Evolutionary conservation across 1,284 basidiomycete species (phyloP).

Genomic region (Trametes pubescens): DNA sequence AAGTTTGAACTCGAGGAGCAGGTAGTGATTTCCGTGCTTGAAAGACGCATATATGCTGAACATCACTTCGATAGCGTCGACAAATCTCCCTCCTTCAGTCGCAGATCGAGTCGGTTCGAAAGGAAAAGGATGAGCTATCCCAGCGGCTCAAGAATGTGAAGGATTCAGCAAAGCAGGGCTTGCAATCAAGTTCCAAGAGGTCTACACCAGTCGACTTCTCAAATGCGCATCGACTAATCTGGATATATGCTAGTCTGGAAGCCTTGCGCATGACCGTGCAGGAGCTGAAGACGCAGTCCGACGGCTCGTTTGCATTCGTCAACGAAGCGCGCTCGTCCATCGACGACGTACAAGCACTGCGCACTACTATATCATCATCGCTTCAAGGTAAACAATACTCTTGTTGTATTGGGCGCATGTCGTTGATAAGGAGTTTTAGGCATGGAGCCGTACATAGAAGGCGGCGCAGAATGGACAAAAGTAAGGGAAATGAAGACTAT

Average conservation of each 20-base stretch:
- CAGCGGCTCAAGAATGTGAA: constrained; percentile 40
- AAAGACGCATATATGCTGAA: constrained; percentile 18
- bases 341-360: constrained; percentile 40
- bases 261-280: constrained; percentile 32
- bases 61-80: constrained; percentile 33
- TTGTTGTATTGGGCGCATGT: too few relatives aligned
- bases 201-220: constrained; percentile 6
- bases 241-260: constrained; percentile 38
- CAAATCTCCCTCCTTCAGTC: constrained; percentile 37
- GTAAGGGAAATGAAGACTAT: constrained; percentile 35
- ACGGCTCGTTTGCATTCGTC: constrained; percentile 38
- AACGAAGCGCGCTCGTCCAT: constrained; percentile 38
- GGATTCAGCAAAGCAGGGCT: constrained; percentile 38
- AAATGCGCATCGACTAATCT: neutral
- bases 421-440: constrained; percentile 27
- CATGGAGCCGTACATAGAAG: constrained; percentile 41
- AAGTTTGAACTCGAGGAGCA: constrained; percentile 42
- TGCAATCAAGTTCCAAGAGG: constrained; percentile 40
- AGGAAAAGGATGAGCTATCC: constrained; percentile 40
- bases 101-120: constrained; percentile 33
- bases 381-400: constrained; percentile 32
- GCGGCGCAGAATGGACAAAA: constrained; percentile 36
- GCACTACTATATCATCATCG: constrained; percentile 34
- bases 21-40: constrained; percentile 21
- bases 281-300: constrained; percentile 42